Evolutionary conservation across 2,329 filamentous ascomycete genomes (phyloP), one percentile per base, ranked within the genome.

Genomic region (Sporothrix euskadiensis): DNA sequence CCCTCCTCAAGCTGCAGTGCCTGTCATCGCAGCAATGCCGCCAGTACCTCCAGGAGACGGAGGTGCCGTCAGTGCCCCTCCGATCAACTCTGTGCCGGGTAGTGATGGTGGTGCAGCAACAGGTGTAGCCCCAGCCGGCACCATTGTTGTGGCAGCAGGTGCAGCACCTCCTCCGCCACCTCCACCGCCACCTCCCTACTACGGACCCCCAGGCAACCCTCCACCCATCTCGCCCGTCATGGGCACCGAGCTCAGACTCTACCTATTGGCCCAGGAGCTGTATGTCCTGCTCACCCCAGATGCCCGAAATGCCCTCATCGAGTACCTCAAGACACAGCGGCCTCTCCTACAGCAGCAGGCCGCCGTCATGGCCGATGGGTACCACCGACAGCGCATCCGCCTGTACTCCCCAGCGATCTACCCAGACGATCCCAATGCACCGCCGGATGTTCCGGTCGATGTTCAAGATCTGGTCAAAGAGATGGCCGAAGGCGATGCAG

Each of bases 341-440:
- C 32, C 59, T 1, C 2, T 12, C 9, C 54, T 73, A 30, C 69
- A 54, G 52, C 16, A 14, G 30, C 69, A 73, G 59, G 49, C 9
- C 14, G 12, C 30, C 57, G 9, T 5, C 2, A 4, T 71, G 12
- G 9, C 14, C 1, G 68, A 65, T n/a, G 22, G 19, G 1, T 7
- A 16, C 4, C 12, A 19, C 14, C 54, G n/a, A 8, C 12, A 44
- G 2, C 1, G 2, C 1, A 10, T 65, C 8, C 47, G 44, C 47
- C 30, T 30, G 12, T 63, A 47, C 47, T 69, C 69, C 52, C 73
- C 73, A 4, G 39, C 73, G 1, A 61, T 74, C 2, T 69, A 41
- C 54, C 73, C 72, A 0, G 63, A 74, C 49, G n/a, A 7, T 4
- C 61, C 61, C 4, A 30, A 32, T 19, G 73, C 73, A 9, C 69